These are phyloP conservation scores for Umbelopsis isabellina DNA, from an alignment of 192 early-diverging fungal genomes.

Conservation along the genomic window DNA sequence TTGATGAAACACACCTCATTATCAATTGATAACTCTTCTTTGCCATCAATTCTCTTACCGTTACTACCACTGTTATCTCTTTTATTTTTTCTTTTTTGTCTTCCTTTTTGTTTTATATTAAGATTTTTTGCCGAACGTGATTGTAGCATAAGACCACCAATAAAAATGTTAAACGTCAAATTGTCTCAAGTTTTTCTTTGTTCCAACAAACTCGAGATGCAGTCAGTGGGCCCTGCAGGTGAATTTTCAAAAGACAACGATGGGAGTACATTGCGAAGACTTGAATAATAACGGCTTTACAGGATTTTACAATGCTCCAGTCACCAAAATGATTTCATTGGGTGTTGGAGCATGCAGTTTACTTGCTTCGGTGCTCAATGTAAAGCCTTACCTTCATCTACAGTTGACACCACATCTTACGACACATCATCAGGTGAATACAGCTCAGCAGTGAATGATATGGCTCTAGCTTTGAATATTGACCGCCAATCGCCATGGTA, in stretches of 20 bases:
- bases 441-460: too few species aligned
- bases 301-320: constrained; percentile 70
- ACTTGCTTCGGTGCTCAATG: constrained; percentile 49
- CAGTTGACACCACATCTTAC: constrained; percentile 63
- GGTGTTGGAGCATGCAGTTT: constrained; percentile 53
- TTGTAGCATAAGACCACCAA: background rate
- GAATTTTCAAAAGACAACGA: background rate
- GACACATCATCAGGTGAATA: constrained; percentile 59
- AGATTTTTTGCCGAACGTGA: background rate
- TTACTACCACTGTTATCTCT: too few species aligned
- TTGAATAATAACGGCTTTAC: background rate
- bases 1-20: background rate
- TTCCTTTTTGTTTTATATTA: too few species aligned
- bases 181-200: background rate
- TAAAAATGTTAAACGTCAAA: constrained; percentile 22
- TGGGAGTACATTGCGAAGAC: background rate
- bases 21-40: too few species aligned
- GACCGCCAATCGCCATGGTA: too few species aligned
- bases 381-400: constrained; percentile 55
- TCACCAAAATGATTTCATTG: constrained; percentile 58
- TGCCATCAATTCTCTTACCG: too few species aligned
- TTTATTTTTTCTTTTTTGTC: too few species aligned
- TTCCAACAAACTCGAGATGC: constrained; percentile 19
- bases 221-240: constrained; percentile 30
- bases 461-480: too few species aligned